Conservation (phyloP, 2,329 filamentous ascomycete species). For the Boeremia exigua region DNA sequence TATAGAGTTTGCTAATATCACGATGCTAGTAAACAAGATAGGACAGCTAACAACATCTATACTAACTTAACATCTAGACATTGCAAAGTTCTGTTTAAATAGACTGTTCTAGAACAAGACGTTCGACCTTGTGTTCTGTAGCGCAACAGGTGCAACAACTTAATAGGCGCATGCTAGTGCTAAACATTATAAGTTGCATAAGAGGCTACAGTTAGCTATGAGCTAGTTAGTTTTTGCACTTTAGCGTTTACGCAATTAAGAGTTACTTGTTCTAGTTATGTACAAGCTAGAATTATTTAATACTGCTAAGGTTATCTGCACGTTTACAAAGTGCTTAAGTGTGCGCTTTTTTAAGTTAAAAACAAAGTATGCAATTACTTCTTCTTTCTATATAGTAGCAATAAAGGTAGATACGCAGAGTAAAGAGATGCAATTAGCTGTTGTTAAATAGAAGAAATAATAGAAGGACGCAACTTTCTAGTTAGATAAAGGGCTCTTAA, state of each 20-base stretch:
- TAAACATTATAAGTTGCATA: constrained; percentile 21
- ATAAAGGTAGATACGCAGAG: constrained; percentile 45
- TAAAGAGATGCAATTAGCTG: constrained; percentile 44
- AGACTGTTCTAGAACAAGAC: constrained; percentile 1
- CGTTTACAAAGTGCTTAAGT: constrained; percentile 51
- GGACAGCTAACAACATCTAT: constrained; percentile 7
- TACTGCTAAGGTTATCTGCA: constrained; percentile 47
- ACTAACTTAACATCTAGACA: neutral
- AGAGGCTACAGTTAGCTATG: constrained; percentile 36
- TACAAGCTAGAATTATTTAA: constrained; percentile 56
- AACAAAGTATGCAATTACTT: constrained; percentile 49
- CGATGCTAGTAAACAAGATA: constrained; percentile 57
- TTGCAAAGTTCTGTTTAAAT: neutral
- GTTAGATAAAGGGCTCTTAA: neutral
- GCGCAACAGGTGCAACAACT: constrained; percentile 49
- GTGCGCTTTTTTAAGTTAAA: constrained; percentile 56
- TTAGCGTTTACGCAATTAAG: constrained; percentile 53
- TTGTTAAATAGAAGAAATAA: constrained; percentile 31
- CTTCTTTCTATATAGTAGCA: constrained; percentile 63
- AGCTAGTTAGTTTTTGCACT: constrained; percentile 56
- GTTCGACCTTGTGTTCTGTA: constrained; percentile 55
- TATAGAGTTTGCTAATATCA: constrained; percentile 54
- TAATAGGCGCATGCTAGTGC: constrained; percentile 40
- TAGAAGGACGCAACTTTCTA: constrained; percentile 17
- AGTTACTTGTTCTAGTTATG: constrained; percentile 59